A percentile compares a stretch with the other conserved stretches of the same genome.
phyloP scores from a whole-genome alignment of 2,329 filamentous ascomycete species.

The Exophiala xenobiotica region DNA sequence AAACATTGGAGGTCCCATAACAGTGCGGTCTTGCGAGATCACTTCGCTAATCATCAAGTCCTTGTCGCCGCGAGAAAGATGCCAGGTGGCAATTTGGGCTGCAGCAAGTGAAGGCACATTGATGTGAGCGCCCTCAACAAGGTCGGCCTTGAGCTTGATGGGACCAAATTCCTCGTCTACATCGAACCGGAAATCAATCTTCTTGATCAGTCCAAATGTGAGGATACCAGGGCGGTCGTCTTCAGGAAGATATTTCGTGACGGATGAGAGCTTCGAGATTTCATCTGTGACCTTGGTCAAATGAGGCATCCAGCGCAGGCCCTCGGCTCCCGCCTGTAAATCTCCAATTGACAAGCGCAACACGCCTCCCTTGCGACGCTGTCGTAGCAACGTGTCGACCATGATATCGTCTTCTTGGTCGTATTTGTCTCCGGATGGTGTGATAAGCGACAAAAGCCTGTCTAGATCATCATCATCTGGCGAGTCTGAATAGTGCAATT shows the following conservation, averaged over 20 bases:
- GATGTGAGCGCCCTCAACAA: conserved; percentile 75
- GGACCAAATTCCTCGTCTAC: conserved; percentile 69
- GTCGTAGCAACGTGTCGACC: conserved; percentile 83
- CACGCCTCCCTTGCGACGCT: conserved; percentile 82
- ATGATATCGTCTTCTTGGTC: conserved; percentile 90
- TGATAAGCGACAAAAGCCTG: conserved; percentile 78
- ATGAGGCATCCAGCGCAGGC: conserved; percentile 64
- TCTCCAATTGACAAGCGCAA: conserved; percentile 68
- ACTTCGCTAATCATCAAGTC: conserved; percentile 72
- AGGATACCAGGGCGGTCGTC: conserved; percentile 90
- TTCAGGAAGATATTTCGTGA: conserved; percentile 92
- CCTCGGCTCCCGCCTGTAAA: conserved; percentile 61
- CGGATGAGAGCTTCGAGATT: conserved; percentile 75
- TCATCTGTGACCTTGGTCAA: conserved; percentile 75
- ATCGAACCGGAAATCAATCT: conserved; percentile 61
- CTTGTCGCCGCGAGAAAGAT: conserved; percentile 61
- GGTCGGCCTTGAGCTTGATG: conserved; percentile 57
- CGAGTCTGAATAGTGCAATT: conserved; percentile 68
- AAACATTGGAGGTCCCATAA: conserved; percentile 58
- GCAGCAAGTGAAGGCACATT: conserved; percentile 80
- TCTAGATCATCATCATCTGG: conserved; percentile 81
- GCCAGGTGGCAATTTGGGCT: conserved; percentile 66
- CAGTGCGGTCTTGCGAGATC: conserved; percentile 39
- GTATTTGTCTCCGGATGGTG: conserved; percentile 87
- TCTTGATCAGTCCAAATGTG: conserved; percentile 67